Evolutionary conservation across 768 basidiomycete genomes (phyloP).

Genomic region (Suillus tomentosus): DNA sequence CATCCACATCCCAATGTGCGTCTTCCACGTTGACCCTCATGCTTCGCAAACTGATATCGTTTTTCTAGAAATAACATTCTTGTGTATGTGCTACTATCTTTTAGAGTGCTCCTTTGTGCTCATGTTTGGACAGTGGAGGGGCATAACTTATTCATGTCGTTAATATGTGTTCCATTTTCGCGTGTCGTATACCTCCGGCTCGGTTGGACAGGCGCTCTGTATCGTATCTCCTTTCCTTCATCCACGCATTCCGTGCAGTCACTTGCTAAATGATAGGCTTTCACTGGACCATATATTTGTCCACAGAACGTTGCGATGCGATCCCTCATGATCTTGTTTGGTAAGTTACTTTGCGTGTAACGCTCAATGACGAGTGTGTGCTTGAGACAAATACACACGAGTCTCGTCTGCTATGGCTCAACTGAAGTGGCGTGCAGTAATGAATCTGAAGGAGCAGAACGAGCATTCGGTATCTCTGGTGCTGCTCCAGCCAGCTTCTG

Average conservation of each 20-base stretch:
- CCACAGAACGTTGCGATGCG: not conserved
- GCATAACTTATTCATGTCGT: slow-evolving; percentile 48
- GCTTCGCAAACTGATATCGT: slow-evolving; percentile 18
- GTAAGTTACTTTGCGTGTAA: not conserved
- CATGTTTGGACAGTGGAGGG: slow-evolving; percentile 61
- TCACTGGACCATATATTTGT: not conserved
- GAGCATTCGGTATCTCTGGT: slow-evolving; percentile 28
- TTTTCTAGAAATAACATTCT: slow-evolving; percentile 88
- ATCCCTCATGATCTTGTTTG: not conserved
- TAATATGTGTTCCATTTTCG: slow-evolving; percentile 12
- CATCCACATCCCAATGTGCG: slow-evolving; percentile 98
- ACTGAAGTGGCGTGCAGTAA: not conserved
- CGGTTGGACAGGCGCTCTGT: slow-evolving; percentile 20
- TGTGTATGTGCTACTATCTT: slow-evolving; percentile 66
- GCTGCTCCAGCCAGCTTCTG: slow-evolving; percentile 17
- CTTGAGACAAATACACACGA: not conserved
- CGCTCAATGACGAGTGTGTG: not conserved
- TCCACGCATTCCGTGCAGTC: slow-evolving; percentile 5
- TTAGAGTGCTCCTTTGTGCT: slow-evolving; percentile 15
- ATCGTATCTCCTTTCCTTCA: slow-evolving; percentile 21
- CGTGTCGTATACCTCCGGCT: slow-evolving; percentile 18
- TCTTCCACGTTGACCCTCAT: slow-evolving; percentile 7
- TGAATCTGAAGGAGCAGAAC: slow-evolving; percentile 12
- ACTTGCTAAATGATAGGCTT: not conserved
- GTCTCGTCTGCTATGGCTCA: not conserved